Base-by-base conservation (phyloP, 2,329 filamentous ascomycete genomes). In the Harringtonia aguacate region DNA sequence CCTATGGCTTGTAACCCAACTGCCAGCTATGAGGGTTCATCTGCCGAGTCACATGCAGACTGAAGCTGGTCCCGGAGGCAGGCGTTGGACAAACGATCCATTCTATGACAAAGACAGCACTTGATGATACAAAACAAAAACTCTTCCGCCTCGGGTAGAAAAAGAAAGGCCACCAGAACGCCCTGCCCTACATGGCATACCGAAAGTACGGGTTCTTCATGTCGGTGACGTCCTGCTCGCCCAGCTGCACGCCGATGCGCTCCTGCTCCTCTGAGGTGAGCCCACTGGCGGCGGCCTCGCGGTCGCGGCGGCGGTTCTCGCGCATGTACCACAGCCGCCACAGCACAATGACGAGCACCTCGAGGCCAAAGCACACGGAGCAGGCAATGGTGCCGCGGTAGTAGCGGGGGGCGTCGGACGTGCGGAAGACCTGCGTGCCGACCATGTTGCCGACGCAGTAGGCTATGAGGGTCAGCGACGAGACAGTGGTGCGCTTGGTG, bases 401-500 rank as follows among this genome's bases (percentile, higher is more conserved):
- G 2, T 82, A 84, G 36, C 71, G 63, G 1, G 75, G 75, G 1
- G 67, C 70, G 52, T 81, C 73, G 43, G 68, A 60, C 0, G 70
- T 74, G 36, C 63, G 64, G 59, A 79, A 81, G 3, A 68, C 67
- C 53, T 79, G 75, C 5, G 75, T n/a, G n/a, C n/a, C n/a, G n/a
- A n/a, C n/a, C n/a, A n/a, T n/a, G n/a, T n/a, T n/a, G n/a, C n/a
- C n/a, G 2, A 67, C 62, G 41, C 68, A 72, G 46, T 72, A 72
- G 4, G 62, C 64, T 36, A 72, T 67, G 7, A 73, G 55, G 36
- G 69, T 75, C 59, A 76, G 61, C 0, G 73, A 72, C 0, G 70
- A 70, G 0, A 72, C 67, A 0, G 72, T 75, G 0, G 73, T 76
- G 55, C 77, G 77, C 58, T 77, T 77, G 12, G 73, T 77, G 46